These are phyloP conservation scores for Alloascoidea hylecoeti DNA, from an alignment of 805 yeast genomes.

Conservation along the genomic window DNA sequence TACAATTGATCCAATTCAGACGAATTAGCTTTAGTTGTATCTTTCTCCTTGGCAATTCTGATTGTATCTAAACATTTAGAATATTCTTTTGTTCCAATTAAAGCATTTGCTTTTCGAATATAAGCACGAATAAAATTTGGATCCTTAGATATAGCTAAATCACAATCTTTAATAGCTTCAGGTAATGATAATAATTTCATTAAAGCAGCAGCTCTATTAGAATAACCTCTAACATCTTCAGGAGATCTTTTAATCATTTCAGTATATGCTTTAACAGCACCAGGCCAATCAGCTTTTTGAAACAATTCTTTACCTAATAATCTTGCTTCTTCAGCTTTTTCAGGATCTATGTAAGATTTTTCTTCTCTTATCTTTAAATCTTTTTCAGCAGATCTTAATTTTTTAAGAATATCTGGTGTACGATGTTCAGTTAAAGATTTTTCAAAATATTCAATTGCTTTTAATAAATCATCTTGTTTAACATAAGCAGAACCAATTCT, in stretches of 20 bases:
- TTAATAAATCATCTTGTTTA: slow-evolving; percentile 57
- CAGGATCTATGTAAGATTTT: slow-evolving; percentile 73
- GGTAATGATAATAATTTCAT: slow-evolving; percentile 95
- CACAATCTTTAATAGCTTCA: slow-evolving; percentile 88
- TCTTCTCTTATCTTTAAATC: slow-evolving; percentile 69
- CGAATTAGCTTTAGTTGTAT: slow-evolving; percentile 41
- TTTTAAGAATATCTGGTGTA: slow-evolving; percentile 82
- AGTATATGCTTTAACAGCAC: slow-evolving; percentile 84
- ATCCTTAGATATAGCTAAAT: slow-evolving; percentile 76
- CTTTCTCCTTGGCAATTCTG: slow-evolving; percentile 63
- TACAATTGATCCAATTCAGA: slow-evolving; percentile 74
- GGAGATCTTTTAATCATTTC: slow-evolving; percentile 98
- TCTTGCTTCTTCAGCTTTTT: slow-evolving; percentile 90
- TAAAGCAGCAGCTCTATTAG: slow-evolving; percentile 95
- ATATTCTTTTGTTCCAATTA: slow-evolving; percentile 81
- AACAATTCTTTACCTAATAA: slow-evolving; percentile 81
- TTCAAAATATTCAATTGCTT: slow-evolving; percentile 70
- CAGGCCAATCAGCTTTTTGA: slow-evolving; percentile 91
- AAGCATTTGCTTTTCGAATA: slow-evolving; percentile 92
- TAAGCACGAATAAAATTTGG: slow-evolving; percentile 89
- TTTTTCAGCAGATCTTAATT: slow-evolving; percentile 79
- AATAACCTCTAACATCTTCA: slow-evolving; percentile 89
- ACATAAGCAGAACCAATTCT: slow-evolving; percentile 76
- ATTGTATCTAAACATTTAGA: slow-evolving; percentile 72
- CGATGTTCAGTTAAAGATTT: slow-evolving; percentile 94